Evolutionary conservation across 2,329 filamentous ascomycete genomes (phyloP).

Genomic region (Westerdykella aurantiaca): DNA sequence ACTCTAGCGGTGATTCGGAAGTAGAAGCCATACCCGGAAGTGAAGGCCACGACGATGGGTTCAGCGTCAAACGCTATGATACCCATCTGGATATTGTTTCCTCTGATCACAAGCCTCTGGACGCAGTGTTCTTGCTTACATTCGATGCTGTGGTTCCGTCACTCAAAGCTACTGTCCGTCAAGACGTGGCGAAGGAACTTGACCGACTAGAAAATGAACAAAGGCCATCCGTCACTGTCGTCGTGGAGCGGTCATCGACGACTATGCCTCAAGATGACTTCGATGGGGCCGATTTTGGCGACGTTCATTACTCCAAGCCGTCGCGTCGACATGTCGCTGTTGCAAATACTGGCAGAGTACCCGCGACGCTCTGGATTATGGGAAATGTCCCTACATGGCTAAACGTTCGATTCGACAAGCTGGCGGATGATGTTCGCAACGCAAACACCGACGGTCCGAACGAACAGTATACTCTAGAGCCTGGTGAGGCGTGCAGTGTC

Average conservation of each 20-base stretch:
- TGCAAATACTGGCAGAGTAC: slow-evolving; percentile 82
- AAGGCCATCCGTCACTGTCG: slow-evolving; percentile 72
- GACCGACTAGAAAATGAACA: slow-evolving; percentile 91
- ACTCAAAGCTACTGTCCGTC: slow-evolving; percentile 74
- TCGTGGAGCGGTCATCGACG: slow-evolving; percentile 56
- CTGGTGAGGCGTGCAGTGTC: slow-evolving; percentile 73
- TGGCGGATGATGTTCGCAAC: slow-evolving; percentile 10
- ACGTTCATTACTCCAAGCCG: slow-evolving; percentile 62
- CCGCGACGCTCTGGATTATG: slow-evolving; percentile 74
- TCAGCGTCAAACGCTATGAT: slow-evolving; percentile 63
- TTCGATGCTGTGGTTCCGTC: slow-evolving; percentile 84
- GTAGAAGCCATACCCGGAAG: slow-evolving; percentile 51
- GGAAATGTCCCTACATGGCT: slow-evolving; percentile 61
- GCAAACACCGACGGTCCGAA: slow-evolving; percentile 25
- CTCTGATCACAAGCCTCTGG: slow-evolving; percentile 91
- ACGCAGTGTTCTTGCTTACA: slow-evolving; percentile 73
- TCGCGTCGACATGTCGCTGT: slow-evolving; percentile 68
- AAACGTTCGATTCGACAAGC: slow-evolving; percentile 53
- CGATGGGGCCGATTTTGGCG: slow-evolving; percentile 71
- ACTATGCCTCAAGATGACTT: slow-evolving; percentile 34
- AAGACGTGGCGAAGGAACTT: slow-evolving; percentile 79
- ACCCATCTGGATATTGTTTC: slow-evolving; percentile 86
- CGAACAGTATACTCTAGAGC: slow-evolving; percentile 63
- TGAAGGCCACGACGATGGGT: slow-evolving; percentile 52
- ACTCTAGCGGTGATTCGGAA: slow-evolving; percentile 45